Base-by-base conservation (phyloP, 2,329 filamentous ascomycete genomes). In the Pseudogymnoascus sp. region DNA sequence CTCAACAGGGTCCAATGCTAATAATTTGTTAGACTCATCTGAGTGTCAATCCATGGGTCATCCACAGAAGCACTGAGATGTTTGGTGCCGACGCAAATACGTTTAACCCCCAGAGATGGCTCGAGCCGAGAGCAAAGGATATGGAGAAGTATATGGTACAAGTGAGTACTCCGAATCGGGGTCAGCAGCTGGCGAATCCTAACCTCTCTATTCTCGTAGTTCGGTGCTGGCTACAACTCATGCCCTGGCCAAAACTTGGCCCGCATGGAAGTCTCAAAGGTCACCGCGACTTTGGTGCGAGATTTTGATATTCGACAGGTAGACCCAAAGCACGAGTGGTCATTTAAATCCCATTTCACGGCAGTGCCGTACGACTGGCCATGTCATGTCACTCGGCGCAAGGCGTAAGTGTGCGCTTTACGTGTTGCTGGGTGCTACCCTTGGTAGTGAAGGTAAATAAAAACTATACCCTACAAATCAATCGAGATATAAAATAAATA, bases 231-330 rank as follows among this genome's bases (percentile, higher is more conserved):
- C 6, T 76, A 75, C 41, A 72, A 71, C 23, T 67, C 69, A 43
- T 77, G 74, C 58, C 71, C 72, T 16, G 75, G 75, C 0, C 70
- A 71, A 16, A 71, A 75, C 41, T 67, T 77, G 4, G 74, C 73
- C 7, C 69, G 72, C 45, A 65, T 77, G 35, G 71, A 77, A 65
- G 63, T 76, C 5, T 69, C 65, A 18, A 76, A 78, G 64, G 64
- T 74, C n/a, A 61, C 69, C 2, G 69, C 73, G 1, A 73, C 70
- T 3, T 52, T 76, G 7, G 43, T 75, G 2, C 65, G 71, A 7
- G 72, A 76, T 45, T 75, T 71, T 60, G 70, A 75, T 1, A 67
- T 76, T 45, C 63, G 69, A 35, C 66, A 70, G 37, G 66, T 73
- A 0, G 60, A 75, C 52, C 55, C 69, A 2, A 49, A 63, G 16